Base-by-base conservation (phyloP, 2,329 filamentous ascomycete genomes). In the Botrytis byssoidea region DNA sequence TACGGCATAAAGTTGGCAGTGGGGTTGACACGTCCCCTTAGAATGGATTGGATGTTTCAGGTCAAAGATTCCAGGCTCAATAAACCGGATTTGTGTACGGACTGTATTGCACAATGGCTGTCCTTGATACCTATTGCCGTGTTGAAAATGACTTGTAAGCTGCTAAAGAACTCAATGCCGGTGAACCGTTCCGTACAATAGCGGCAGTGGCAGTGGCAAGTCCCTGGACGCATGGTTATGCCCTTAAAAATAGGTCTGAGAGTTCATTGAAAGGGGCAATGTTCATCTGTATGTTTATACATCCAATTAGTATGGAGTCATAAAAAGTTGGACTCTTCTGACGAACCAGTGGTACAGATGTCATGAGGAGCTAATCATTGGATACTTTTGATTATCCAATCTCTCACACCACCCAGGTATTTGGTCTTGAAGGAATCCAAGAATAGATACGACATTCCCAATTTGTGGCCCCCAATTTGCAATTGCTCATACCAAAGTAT, bases 31-130 rank as follows among this genome's bases (percentile, higher is more conserved):
- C 48, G 37, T 42, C 48, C 66, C 37, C 48, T 44, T 16, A n/a
- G 29, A 32, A n/a, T 32, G 66, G 55, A 51, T 69, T 69, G 42
- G 37, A n/a, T 57, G 66, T 69, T 48, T 68, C 32, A 55, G 46
- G 18, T 55, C 18, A 6, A 42, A 32, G 37, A 57, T 57, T 67
- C 37, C 37, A 69, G 66, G 37, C 48, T 40, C 18, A 9, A 42
- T 29, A 29, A 42, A 12, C 25, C n/a, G 51, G 3, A n/a, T 55
- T 55, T 55, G 48, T 55, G 25, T n/a, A 55, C 48, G 25, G 12
- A n/a, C 8, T 48, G 25, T n/a, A 14, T 16, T 57, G 14, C 29
- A 57, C 51, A 7, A n/a, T 55, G 51, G n/a, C n/a, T 57, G 51
- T 57, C n/a, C n/a, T 3, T 29, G 20, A 25, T 40, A 42, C 32